These are phyloP conservation scores for Hansenula sp. DNA, from an alignment of 1,139 yeast species.

Conservation along the genomic window DNA sequence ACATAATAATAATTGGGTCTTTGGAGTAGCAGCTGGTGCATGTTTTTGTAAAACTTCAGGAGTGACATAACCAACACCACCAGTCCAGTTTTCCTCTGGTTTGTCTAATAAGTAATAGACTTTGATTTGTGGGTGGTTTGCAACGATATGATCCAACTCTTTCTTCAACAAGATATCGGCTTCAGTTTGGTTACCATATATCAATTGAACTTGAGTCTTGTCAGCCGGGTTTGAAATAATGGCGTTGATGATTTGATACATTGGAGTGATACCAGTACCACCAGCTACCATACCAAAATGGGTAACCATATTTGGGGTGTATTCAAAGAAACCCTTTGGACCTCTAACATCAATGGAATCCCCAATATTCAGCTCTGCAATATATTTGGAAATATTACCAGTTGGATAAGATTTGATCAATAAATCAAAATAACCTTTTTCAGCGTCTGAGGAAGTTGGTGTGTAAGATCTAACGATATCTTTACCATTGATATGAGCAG, in stretches of 20 bases:
- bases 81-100: constrained; percentile 74
- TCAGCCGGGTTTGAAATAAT: constrained; percentile 70
- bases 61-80: constrained; percentile 79
- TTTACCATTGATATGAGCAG: constrained; percentile 73
- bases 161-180: constrained; percentile 77
- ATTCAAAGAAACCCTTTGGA: constrained; percentile 90
- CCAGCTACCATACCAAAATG: constrained; percentile 89
- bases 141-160: constrained; percentile 71
- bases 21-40: constrained; percentile 59
- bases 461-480: constrained; percentile 91
- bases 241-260: constrained; percentile 83
- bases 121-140: constrained; percentile 57
- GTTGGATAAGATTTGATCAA: constrained; percentile 89
- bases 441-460: constrained; percentile 84
- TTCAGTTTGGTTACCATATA: constrained; percentile 76
- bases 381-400: constrained; percentile 81
- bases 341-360: constrained; percentile 77
- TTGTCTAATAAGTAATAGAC: constrained; percentile 76
- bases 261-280: constrained; percentile 95
- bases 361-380: constrained; percentile 67
- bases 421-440: constrained; percentile 84
- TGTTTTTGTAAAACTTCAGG: constrained; percentile 65
- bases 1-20: constrained; percentile 76
- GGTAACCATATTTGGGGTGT: constrained; percentile 75
- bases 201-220: constrained; percentile 64